Base-by-base conservation (phyloP, 2,329 filamentous ascomycete genomes). In the Aspergillus hiratsukae region DNA sequence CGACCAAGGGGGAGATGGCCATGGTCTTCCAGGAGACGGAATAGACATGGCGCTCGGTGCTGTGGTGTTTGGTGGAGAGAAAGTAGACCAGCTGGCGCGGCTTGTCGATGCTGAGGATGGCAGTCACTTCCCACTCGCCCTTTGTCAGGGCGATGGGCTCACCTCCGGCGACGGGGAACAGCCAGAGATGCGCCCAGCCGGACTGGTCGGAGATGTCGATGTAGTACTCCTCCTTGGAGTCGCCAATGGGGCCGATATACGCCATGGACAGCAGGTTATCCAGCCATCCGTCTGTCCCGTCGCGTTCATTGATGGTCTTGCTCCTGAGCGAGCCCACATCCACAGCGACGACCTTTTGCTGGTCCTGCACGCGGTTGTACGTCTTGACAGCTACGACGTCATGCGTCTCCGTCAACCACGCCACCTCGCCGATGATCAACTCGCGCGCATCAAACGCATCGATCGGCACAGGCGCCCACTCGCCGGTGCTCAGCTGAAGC, bases 311-410 rank as follows among this genome's bases (percentile, higher is more conserved):
- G 14, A 83, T 75, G 0, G 80, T 68, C 7, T 67, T 76, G 9
- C 80, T 80, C 0, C 74, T 71, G 1, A 75, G 70, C 2, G 77
- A 74, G 1, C 75, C 72, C 1, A 81, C 77, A 58, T 87, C 78
- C 3, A 89, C 82, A 0, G 83, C 71, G 1, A 89, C 80, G 14
- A 87, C 75, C 58, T 85, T 86, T 56, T 87, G 84, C 1, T 77
- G 72, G 60, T 88, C 85, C 64, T 89, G 87, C 0, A 88, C 84
- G 4, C 87, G 83, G 69, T 89, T 88, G 73, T 83, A 89, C 0
- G 83, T 83, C 11, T 85, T 81, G 70, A 87, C 86, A 40, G 87
- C 77, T 41, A 89, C 76, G 43, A 79, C 80, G n/a, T 78, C 75
- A 66, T 88, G 85, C 4, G 74, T 74, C 7, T 83, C 80, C 0